These are phyloP conservation scores for Neurospora sp. DNA, from an alignment of 2,329 filamentous ascomycete species.

Conservation along the genomic window DNA sequence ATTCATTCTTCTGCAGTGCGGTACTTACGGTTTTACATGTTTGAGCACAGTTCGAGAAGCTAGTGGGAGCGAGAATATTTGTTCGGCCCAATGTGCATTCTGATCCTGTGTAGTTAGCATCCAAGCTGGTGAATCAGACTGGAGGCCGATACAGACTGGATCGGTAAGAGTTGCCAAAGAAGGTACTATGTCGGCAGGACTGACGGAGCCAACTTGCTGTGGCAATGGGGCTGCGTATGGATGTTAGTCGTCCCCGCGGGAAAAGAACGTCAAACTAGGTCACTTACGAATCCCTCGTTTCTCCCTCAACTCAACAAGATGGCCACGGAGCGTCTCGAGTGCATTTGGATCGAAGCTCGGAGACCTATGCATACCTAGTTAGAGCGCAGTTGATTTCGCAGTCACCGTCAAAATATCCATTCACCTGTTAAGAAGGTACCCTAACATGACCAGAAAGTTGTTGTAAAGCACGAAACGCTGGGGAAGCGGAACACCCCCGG, in stretches of 20 bases:
- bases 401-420: neutral
- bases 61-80: slow-evolving; percentile 46
- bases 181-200: neutral
- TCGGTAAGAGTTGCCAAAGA: neutral
- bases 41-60: slow-evolving; percentile 40
- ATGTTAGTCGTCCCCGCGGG: slow-evolving; percentile 1
- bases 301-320: slow-evolving; percentile 41
- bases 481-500: slow-evolving; percentile 38
- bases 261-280: neutral
- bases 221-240: slow-evolving; percentile 24
- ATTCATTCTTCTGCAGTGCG: neutral
- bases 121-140: neutral
- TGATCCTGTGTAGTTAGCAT: slow-evolving; percentile 17
- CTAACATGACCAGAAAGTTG: slow-evolving; percentile 39
- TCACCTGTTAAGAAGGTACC: slow-evolving; percentile 42
- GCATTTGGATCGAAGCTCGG: slow-evolving; percentile 45
- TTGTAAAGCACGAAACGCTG: slow-evolving; percentile 47
- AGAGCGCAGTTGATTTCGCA: neutral
- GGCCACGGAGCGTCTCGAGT: slow-evolving; percentile 37
- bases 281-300: slow-evolving; percentile 42
- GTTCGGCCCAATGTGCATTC: slow-evolving; percentile 49
- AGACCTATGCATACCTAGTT: slow-evolving; percentile 25
- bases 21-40: slow-evolving; percentile 25
- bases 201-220: slow-evolving; percentile 22
- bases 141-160: neutral